Conservation (phyloP, 306 rosid species). For the Sechiopsis laciniata region DNA sequence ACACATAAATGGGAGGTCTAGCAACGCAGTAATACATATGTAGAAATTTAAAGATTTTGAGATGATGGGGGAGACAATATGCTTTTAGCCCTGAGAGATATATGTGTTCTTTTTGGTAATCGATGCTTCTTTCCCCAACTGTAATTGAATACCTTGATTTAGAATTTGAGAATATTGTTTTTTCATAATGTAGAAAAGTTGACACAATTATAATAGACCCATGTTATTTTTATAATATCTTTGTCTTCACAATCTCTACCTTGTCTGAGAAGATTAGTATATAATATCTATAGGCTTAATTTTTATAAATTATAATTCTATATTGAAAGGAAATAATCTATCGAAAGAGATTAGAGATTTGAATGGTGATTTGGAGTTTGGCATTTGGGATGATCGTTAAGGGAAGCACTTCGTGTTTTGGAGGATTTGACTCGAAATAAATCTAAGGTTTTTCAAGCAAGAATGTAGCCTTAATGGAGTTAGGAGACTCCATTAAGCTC, state of each 20-base stretch:
- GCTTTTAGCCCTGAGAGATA: constrained; percentile 8
- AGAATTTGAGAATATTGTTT: constrained; percentile 63
- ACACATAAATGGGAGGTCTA: background rate
- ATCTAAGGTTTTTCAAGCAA: too few species aligned
- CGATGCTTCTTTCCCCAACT: constrained; percentile 35
- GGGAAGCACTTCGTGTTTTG: too few species aligned
- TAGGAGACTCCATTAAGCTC: too few species aligned
- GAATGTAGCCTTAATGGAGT: too few species aligned
- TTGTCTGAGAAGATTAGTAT: too few species aligned
- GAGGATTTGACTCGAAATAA: too few species aligned
- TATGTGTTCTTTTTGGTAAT: background rate
- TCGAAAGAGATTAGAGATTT: too few species aligned
- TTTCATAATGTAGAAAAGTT: constrained; percentile 51
- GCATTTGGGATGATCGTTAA: too few species aligned
- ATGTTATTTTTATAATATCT: constrained; percentile 32
- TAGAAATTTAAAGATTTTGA: constrained; percentile 21
- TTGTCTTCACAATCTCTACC: constrained; percentile 14
- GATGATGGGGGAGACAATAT: constrained; percentile 20
- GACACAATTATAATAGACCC: constrained; percentile 46
- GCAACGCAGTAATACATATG: constrained; percentile 12
- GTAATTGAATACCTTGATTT: constrained; percentile 68
- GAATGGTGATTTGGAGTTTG: too few species aligned
- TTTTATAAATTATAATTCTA: too few species aligned
- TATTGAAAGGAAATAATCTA: too few species aligned
- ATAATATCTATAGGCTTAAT: too few species aligned